A percentile compares a stretch with the other conserved stretches of the same genome.
Conservation (phyloP, 1,284 basidiomycete species). For the Pascua guehoae region DNA sequence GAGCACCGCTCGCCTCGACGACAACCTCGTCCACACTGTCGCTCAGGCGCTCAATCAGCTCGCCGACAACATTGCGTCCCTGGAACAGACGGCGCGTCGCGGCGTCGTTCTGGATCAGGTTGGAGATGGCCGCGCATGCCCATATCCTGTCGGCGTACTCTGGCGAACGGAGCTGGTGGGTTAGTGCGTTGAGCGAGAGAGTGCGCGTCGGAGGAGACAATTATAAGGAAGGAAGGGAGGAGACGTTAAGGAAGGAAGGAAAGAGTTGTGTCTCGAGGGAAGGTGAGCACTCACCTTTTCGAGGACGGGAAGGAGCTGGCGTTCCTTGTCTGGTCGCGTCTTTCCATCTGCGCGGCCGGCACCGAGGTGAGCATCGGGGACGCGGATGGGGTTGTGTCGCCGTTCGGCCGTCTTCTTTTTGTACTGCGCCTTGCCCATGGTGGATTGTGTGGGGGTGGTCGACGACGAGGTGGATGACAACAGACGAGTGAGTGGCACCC, state of each 20-base stretch:
- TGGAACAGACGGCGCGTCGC: slow-evolving; percentile 82
- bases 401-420: slow-evolving; percentile 61
- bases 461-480: not conserved
- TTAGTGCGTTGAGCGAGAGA: not conserved
- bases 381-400: slow-evolving; percentile 83
- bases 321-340: slow-evolving; percentile 59
- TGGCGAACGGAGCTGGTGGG: slow-evolving; percentile 50
- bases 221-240: not conserved
- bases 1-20: slow-evolving; percentile 75
- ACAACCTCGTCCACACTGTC: slow-evolving; percentile 82
- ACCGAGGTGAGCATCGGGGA: slow-evolving; percentile 82
- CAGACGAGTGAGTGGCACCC: not conserved
- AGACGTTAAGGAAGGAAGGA: not conserved
- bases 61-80: slow-evolving; percentile 83
- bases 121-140: slow-evolving; percentile 88
- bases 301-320: slow-evolving; percentile 76
- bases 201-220: not conserved
- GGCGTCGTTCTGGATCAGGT: slow-evolving; percentile 81
- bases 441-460: not conserved
- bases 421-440: slow-evolving; percentile 86
- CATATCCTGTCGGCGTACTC: slow-evolving; percentile 78
- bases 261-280: not conserved
- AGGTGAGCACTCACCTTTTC: slow-evolving; percentile 63
- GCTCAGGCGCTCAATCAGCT: slow-evolving; percentile 73
- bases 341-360: slow-evolving; percentile 55